phyloP scores from a whole-genome alignment of 768 basidiomycete genomes.

The Agaricus blazei region DNA sequence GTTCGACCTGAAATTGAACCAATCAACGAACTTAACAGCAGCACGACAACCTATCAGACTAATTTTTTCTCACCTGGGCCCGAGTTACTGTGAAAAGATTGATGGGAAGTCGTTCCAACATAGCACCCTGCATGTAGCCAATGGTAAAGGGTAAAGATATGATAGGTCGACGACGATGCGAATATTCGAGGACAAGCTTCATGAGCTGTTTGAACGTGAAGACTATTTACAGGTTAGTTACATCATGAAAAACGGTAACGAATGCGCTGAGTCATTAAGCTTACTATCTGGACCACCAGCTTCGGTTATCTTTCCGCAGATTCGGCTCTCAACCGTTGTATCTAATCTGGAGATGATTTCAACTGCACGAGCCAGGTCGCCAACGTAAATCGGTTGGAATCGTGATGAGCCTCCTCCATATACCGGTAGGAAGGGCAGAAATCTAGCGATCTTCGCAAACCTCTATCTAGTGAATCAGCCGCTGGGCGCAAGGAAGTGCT shows the following conservation, averaged over 20 bases:
- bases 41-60: background rate
- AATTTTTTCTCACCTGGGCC: slow-evolving; percentile 45
- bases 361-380: slow-evolving; percentile 58
- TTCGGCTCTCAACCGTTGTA: slow-evolving; percentile 33
- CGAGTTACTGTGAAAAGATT: slow-evolving; percentile 67
- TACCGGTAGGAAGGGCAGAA: slow-evolving; percentile 70
- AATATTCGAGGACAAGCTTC: slow-evolving; percentile 53
- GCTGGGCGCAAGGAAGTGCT: background rate
- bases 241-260: background rate
- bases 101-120: slow-evolving; percentile 59
- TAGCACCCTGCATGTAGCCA: slow-evolving; percentile 58
- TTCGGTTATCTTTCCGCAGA: slow-evolving; percentile 47
- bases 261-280: background rate
- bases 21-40: background rate
- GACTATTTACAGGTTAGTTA: slow-evolving; percentile 31
- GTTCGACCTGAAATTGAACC: slow-evolving; percentile 41
- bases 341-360: slow-evolving; percentile 52
- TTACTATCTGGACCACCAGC: slow-evolving; percentile 34
- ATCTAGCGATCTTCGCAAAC: slow-evolving; percentile 54
- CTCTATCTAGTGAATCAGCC: slow-evolving; percentile 31
- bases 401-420: slow-evolving; percentile 62
- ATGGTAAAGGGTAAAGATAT: slow-evolving; percentile 59
- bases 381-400: slow-evolving; percentile 74
- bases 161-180: slow-evolving; percentile 48
- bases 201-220: slow-evolving; percentile 67